phyloP scores from a whole-genome alignment of 495 filamentous ascomycete species.

The Antarctomyces pellizariae region DNA sequence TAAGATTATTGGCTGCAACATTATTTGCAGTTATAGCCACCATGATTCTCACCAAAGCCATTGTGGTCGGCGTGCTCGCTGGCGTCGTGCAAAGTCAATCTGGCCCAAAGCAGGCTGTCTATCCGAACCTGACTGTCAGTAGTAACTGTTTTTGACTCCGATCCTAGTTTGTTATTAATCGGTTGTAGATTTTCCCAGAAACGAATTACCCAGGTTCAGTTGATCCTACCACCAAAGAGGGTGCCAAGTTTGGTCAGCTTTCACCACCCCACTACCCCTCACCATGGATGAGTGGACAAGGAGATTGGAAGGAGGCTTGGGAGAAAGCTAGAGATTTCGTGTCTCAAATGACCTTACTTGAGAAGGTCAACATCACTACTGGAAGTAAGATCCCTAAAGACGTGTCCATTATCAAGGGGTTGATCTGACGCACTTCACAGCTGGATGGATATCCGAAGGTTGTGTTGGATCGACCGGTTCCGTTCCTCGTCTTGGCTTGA shows the following conservation, averaged over 20 bases:
- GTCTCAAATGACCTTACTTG: slow-evolving; percentile 55
- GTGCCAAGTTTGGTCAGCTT: slow-evolving; percentile 2
- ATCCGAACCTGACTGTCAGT: too few species aligned
- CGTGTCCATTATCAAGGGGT: background rate
- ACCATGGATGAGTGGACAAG: slow-evolving; percentile 51
- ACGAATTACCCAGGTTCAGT: slow-evolving; percentile 1
- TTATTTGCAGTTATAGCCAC: too few species aligned
- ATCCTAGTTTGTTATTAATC: too few species aligned
- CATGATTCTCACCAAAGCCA: too few species aligned
- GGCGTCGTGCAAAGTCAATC: too few species aligned
- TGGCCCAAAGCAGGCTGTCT: too few species aligned
- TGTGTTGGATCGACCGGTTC: slow-evolving; percentile 20
- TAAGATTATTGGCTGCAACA: too few species aligned
- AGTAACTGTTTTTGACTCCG: too few species aligned
- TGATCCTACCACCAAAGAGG: slow-evolving; percentile 2
- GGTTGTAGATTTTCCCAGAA: slow-evolving; percentile 3
- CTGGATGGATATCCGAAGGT: slow-evolving; percentile 7
- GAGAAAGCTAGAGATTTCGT: slow-evolving; percentile 55
- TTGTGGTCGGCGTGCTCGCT: too few species aligned
- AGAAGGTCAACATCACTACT: slow-evolving; percentile 85
- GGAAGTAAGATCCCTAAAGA: slow-evolving; percentile 29
- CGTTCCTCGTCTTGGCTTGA: slow-evolving; percentile 53
- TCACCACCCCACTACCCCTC: slow-evolving; percentile 55
- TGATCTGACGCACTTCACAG: background rate
- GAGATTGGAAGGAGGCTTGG: slow-evolving; percentile 60